A percentile compares a stretch with the other conserved stretches of the same genome.
These are phyloP conservation scores for Verticillium tricorpus DNA, from an alignment of 2,329 filamentous ascomycete genomes.

Conservation along the genomic window DNA sequence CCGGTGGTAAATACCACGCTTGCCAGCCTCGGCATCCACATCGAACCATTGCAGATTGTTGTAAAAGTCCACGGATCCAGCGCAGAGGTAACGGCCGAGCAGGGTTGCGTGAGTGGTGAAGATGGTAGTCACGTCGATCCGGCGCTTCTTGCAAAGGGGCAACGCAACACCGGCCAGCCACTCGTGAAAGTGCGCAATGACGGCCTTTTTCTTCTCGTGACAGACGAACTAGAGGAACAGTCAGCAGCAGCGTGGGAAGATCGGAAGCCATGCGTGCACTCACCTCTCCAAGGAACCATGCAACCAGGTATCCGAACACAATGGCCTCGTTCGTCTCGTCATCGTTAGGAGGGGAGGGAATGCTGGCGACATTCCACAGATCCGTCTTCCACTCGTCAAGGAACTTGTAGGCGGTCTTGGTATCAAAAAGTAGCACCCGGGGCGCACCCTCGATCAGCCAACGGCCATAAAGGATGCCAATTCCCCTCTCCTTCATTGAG, in stretches of 20 bases:
- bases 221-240: constrained; percentile 69
- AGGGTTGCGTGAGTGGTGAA: constrained; percentile 98
- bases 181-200: constrained; percentile 98
- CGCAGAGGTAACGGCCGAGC: constrained; percentile 91
- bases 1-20: constrained; percentile 96
- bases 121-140: constrained; percentile 95
- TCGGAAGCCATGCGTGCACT: constrained; percentile 22
- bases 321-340: constrained; percentile 97
- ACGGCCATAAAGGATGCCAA: constrained; percentile 85
- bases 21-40: constrained; percentile 92
- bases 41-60: constrained; percentile 98
- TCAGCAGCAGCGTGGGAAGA: constrained; percentile 9
- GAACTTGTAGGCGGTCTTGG: constrained; percentile 84
- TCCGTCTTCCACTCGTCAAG: constrained; percentile 97
- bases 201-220: constrained; percentile 85
- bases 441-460: constrained; percentile 98
- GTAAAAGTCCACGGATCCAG: constrained; percentile 97
- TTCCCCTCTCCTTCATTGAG: constrained; percentile 88
- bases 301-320: constrained; percentile 94
- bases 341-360: constrained; percentile 87
- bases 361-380: constrained; percentile 87
- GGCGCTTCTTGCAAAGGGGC: constrained; percentile 85
- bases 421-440: constrained; percentile 90
- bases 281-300: constrained; percentile 97
- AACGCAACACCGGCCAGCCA: constrained; percentile 95